Percentiles rank a stretch among this genome's conserved stretches.
Conservation (phyloP, 305 asterid species). For the Rubia peregrina region DNA sequence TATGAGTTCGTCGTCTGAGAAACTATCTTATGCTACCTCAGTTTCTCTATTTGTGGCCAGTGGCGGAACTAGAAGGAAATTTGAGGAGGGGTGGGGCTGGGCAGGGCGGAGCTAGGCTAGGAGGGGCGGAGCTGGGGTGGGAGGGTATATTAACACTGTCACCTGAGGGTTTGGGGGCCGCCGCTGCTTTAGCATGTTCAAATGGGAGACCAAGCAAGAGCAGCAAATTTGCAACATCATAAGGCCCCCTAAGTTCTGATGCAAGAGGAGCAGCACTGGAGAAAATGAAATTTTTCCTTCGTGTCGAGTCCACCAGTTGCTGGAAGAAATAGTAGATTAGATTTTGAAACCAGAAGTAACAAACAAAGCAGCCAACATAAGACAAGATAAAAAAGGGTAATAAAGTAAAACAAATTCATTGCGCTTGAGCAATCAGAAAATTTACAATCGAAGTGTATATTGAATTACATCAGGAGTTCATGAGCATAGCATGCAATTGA, state of each 20-base stretch:
- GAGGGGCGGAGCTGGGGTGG: too few relatives aligned
- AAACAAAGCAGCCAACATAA: not conserved
- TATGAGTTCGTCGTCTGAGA: too few relatives aligned
- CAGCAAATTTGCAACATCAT: conserved; percentile 68
- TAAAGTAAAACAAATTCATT: not conserved
- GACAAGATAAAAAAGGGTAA: not conserved
- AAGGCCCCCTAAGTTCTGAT: conserved; percentile 82
- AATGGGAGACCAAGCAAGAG: conserved; percentile 56
- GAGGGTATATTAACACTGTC: too few relatives aligned
- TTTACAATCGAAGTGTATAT: not conserved
- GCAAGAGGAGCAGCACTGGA: conserved; percentile 73
- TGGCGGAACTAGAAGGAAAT: too few relatives aligned
- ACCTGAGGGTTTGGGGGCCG: too few relatives aligned
- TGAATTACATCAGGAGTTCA: not conserved
- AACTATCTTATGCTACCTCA: too few relatives aligned
- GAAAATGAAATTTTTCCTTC: conserved; percentile 70
- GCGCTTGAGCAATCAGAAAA: too few relatives aligned
- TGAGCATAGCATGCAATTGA: not conserved
- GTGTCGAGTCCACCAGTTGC: conserved; percentile 91
- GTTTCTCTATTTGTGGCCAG: too few relatives aligned
- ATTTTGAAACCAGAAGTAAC: not conserved
- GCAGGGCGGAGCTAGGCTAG: too few relatives aligned
- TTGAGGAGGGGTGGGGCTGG: too few relatives aligned
- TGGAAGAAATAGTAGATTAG: conserved; percentile 23
- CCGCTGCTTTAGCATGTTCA: conserved; percentile 56